phyloP scores from a whole-genome alignment of 2,329 filamentous ascomycete genomes.

The Botrytis galanthina region DNA sequence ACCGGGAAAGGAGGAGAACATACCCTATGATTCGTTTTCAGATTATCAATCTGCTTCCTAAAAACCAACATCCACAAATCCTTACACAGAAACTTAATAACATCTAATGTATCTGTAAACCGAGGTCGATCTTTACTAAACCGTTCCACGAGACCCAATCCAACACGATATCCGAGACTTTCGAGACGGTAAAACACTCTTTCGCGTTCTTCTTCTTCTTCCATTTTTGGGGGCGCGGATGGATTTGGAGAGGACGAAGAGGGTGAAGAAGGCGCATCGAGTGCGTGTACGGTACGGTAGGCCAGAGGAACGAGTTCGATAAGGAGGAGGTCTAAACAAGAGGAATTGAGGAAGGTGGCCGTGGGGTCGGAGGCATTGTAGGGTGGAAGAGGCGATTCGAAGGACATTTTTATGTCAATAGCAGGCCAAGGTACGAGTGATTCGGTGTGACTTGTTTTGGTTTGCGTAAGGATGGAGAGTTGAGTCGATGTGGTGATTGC shows the following conservation, averaged over 20 bases:
- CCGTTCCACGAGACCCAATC: conserved; percentile 85
- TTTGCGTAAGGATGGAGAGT: not conserved
- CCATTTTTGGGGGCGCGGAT: conserved; percentile 43
- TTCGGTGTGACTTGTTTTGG: not conserved
- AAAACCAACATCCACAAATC: conserved; percentile 95
- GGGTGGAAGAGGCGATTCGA: conserved; percentile 66
- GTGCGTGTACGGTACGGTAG: conserved; percentile 75
- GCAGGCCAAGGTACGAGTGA: not conserved
- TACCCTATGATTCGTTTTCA: conserved; percentile 95
- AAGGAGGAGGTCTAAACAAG: conserved; percentile 88
- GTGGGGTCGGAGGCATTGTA: conserved; percentile 71
- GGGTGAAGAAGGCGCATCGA: conserved; percentile 45
- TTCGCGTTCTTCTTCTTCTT: conserved; percentile 81
- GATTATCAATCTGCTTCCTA: conserved; percentile 95
- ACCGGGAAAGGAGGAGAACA: conserved; percentile 27
- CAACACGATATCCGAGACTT: conserved; percentile 83
- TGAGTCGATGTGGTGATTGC: not conserved
- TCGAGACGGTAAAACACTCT: conserved; percentile 84
- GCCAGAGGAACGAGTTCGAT: conserved; percentile 97
- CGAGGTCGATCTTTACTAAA: conserved; percentile 82
- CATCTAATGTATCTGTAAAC: conserved; percentile 88
- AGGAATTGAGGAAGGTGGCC: conserved; percentile 74
- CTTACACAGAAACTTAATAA: conserved; percentile 98
- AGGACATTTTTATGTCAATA: conserved; percentile 57
- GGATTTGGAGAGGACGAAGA: not conserved